These are phyloP conservation scores for Skeletonema grethae DNA, from an alignment of 108 stramenopile species.

Conservation along the genomic window DNA sequence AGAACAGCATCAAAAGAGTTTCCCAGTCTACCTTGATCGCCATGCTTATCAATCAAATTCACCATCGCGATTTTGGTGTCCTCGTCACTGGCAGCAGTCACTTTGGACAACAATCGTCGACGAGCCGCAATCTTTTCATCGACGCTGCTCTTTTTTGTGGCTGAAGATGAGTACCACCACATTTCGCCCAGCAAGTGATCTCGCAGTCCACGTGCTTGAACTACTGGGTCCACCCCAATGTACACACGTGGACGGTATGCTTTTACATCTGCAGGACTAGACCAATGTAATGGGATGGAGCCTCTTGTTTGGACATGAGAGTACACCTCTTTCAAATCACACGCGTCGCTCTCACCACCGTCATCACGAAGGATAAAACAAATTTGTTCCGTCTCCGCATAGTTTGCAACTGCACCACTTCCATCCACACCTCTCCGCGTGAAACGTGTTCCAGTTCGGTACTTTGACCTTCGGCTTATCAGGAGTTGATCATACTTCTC, in stretches of 20 bases:
- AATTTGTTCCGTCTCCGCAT: slow-evolving; percentile 96
- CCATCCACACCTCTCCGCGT: slow-evolving; percentile 91
- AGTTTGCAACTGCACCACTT: slow-evolving; percentile 92
- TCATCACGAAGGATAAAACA: slow-evolving; percentile 35
- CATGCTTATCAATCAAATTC: slow-evolving; percentile 93
- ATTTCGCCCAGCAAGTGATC: slow-evolving; percentile 75
- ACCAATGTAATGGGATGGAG: slow-evolving; percentile 94
- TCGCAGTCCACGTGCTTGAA: slow-evolving; percentile 73
- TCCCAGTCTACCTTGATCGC: slow-evolving; percentile 91
- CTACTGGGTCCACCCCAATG: slow-evolving; percentile 81
- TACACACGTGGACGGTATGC: slow-evolving; percentile 87
- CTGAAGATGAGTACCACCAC: slow-evolving; percentile 43
- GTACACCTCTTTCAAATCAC: slow-evolving; percentile 20
- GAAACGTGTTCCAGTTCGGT: slow-evolving; percentile 94
- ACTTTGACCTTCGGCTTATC: slow-evolving; percentile 86
- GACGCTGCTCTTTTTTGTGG: too few species aligned
- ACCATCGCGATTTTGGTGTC: slow-evolving; percentile 66
- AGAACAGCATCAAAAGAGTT: slow-evolving; percentile 77
- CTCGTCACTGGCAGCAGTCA: slow-evolving; percentile 2
- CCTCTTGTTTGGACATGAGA: slow-evolving; percentile 92
- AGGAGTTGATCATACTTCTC: slow-evolving; percentile 75
- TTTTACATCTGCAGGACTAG: slow-evolving; percentile 87
- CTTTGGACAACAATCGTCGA: too few species aligned
- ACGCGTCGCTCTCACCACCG: slow-evolving; percentile 4
- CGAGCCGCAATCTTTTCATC: too few species aligned